A percentile compares a stretch with the other conserved stretches of the same genome.
Conservation (phyloP, 768 basidiomycete genomes). For the Auricularia sp. region DNA sequence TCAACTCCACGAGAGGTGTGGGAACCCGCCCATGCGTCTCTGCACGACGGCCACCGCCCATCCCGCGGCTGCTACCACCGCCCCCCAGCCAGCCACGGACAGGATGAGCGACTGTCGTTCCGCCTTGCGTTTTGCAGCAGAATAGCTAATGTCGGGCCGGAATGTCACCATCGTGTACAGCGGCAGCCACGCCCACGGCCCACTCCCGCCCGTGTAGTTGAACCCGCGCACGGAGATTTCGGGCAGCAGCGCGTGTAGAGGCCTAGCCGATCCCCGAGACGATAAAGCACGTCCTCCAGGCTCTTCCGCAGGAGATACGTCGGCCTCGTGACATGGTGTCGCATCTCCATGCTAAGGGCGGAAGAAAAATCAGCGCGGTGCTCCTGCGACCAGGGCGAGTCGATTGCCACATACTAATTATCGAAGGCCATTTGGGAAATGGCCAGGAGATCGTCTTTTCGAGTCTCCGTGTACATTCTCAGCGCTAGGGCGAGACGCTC, state of each 20-base stretch:
- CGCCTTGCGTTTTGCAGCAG: conserved; percentile 62
- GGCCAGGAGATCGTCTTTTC: conserved; percentile 82
- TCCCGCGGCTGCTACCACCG: conserved; percentile 2
- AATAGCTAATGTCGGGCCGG: conserved; percentile 88
- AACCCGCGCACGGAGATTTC: background rate
- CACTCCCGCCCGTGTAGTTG: background rate
- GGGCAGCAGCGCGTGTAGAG: conserved; percentile 40
- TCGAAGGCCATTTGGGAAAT: conserved; percentile 90
- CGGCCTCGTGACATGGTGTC: conserved; percentile 78
- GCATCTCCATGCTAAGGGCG: conserved; percentile 74
- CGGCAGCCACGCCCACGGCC: conserved; percentile 74
- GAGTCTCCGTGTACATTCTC: conserved; percentile 63
- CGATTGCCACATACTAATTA: conserved; percentile 71
- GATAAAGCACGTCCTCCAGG: conserved; percentile 52
- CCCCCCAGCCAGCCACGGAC: conserved; percentile 34
- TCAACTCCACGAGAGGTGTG: background rate
- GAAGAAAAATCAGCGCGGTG: background rate
- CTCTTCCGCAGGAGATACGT: conserved; percentile 69
- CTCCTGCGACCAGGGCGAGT: conserved; percentile 4
- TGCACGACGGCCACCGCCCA: background rate
- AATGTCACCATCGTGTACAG: conserved; percentile 98
- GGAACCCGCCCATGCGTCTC: background rate
- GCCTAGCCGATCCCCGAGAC: conserved; percentile 14
- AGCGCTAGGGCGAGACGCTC: conserved; percentile 54
- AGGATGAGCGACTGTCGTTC: conserved; percentile 59